Conservation (phyloP, 768 basidiomycete genomes). For the Leucocoprinus sp. region DNA sequence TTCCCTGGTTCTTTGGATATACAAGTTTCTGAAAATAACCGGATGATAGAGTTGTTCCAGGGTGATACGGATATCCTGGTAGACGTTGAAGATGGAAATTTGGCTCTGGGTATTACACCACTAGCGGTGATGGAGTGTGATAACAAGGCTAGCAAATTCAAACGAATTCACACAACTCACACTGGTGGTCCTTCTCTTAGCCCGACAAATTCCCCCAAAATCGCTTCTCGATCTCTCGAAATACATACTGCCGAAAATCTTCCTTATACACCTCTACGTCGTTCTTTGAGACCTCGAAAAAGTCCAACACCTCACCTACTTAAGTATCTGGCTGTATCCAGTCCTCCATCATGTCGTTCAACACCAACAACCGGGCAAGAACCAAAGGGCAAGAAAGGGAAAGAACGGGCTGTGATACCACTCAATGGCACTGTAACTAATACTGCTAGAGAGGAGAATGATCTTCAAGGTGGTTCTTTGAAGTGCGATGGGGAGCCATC, state of each 20-base stretch:
- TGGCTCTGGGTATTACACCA: background rate
- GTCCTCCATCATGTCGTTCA: background rate
- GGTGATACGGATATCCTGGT: background rate
- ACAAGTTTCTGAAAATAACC: background rate
- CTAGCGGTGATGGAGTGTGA: too few relatives aligned
- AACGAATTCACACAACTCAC: too few relatives aligned
- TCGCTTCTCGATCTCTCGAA: background rate
- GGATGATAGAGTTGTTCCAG: background rate
- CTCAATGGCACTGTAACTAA: background rate
- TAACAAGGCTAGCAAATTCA: too few relatives aligned
- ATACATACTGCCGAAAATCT: conserved; percentile 5
- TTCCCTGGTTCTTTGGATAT: background rate
- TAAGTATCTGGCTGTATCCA: conserved; percentile 15
- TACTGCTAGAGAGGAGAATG: background rate
- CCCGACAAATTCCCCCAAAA: too few relatives aligned
- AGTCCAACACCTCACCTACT: conserved; percentile 21
- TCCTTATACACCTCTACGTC: conserved; percentile 23
- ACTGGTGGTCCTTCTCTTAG: too few relatives aligned
- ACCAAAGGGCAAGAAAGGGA: conserved; percentile 16
- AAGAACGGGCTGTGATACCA: conserved; percentile 6
- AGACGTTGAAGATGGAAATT: conserved; percentile 1
- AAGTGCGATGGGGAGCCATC: background rate
- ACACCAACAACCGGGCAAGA: conserved; percentile 18
- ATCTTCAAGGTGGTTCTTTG: background rate
- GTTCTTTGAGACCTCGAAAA: conserved; percentile 32